Evolutionary conservation across 192 early-diverging fungal genomes (phyloP).

Genomic region (Chytriomyces sp.): DNA sequence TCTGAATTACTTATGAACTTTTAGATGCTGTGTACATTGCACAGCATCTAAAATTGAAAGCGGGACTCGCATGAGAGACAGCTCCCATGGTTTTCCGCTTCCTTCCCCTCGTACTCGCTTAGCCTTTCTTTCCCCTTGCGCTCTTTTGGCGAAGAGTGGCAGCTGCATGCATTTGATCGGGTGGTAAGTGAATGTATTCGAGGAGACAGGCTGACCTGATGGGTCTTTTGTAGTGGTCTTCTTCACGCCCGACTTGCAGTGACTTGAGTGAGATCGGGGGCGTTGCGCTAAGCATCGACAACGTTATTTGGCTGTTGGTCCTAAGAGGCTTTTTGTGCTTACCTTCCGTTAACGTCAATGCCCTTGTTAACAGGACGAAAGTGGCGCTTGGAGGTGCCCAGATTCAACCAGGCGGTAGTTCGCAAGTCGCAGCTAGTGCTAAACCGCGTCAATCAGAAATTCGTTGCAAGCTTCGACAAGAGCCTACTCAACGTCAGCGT

Average conservation of each 20-base stretch:
- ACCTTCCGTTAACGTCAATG: slow-evolving; percentile 13
- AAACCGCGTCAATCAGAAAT: slow-evolving; percentile 29
- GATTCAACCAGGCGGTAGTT: slow-evolving; percentile 29
- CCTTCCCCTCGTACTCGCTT: neutral
- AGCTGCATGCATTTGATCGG: neutral
- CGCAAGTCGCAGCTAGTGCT: slow-evolving; percentile 26
- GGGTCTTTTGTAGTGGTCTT: slow-evolving; percentile 1
- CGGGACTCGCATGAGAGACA: too few species aligned
- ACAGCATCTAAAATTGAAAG: too few species aligned
- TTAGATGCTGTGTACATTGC: too few species aligned
- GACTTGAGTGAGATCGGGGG: slow-evolving; percentile 1
- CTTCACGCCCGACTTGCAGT: neutral
- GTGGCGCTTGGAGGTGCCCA: slow-evolving; percentile 27
- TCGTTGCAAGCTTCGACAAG: slow-evolving; percentile 37
- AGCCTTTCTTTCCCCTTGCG: neutral
- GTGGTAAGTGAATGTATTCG: neutral
- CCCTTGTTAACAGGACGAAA: slow-evolving; percentile 1
- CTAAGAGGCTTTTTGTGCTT: slow-evolving; percentile 32
- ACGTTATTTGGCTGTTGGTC: slow-evolving; percentile 38
- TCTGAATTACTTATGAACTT: too few species aligned
- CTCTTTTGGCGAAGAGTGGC: neutral
- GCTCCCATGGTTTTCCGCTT: neutral
- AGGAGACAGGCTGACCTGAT: neutral
- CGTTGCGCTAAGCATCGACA: too few species aligned
- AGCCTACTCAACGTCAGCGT: slow-evolving; percentile 31